Base-by-base conservation (phyloP, 1,284 basidiomycete genomes). In the Rhodotorula sp. region DNA sequence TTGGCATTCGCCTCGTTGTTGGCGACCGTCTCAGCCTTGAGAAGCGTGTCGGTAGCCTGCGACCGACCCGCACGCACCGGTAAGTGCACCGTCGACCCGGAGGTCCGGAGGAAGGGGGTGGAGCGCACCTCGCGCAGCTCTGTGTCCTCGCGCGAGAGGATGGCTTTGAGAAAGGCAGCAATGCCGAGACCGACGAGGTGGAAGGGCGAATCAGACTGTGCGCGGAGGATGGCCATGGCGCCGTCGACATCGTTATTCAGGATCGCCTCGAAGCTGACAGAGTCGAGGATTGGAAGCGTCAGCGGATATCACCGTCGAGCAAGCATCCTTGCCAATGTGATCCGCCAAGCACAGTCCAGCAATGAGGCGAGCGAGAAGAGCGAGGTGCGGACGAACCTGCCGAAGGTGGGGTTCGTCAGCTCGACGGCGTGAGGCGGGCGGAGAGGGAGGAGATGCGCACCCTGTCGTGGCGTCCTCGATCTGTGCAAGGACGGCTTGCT, bases 131-230 rank as follows among this genome's bases (percentile, higher is more conserved):
- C 22, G 32, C 63, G 48, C 3, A 79, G 66, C 58, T 73, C 69
- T 13, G 68, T 66, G 32, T 76, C 74, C 51, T 79, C 78, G 36
- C 73, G 57, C 3, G 71, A 71, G 3, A 79, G 62, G 5, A 74
- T 70, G 25, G 75, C 76, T 21, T 66, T 61, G 25, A 79, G 67
- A 63, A 79, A 79, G 37, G 59, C 61, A 7, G 72, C 36, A 37
- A 78, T 74, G 0, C 78, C 78, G 29, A 72, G 44, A 1, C 76
- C 78, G 39, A 78, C 64, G 19, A 67, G 61, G 39, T 73, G 69
- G 46, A 61, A 72, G 0, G 75, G 61, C 29, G 74, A 74, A 12
- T 73, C 61, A 0, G 63, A 41, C 13, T 60, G 25, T 3, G 59
- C 41, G 21, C 48, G 53, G 25, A 78, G 69, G 41, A 71, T 58